These are phyloP conservation scores for Nicotiana knightiana DNA, from an alignment of 257 asterid genomes.

Conservation along the genomic window DNA sequence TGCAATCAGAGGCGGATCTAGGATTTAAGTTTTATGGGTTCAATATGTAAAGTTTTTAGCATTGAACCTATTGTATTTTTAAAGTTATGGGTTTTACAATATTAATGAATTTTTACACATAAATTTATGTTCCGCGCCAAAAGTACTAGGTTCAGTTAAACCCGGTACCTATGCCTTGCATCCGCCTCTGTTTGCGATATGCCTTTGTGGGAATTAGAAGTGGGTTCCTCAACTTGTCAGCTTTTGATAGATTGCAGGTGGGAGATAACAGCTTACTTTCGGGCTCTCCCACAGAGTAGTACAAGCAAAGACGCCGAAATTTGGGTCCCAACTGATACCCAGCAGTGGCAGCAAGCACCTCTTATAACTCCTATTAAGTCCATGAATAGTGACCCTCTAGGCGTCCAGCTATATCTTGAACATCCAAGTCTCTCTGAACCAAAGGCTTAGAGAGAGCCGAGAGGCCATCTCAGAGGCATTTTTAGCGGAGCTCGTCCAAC, in stretches of 20 bases:
- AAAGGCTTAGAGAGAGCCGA: conserved; percentile 8
- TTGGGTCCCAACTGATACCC: conserved; percentile 79
- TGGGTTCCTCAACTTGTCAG: background rate
- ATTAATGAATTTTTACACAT: too few relatives aligned
- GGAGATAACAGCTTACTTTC: conserved; percentile 82
- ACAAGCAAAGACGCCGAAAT: conserved; percentile 51
- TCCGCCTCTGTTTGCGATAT: background rate
- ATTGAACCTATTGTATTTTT: too few relatives aligned
- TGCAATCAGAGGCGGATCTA: too few relatives aligned
- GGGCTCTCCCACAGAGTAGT: conserved; percentile 49
- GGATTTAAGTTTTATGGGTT: too few relatives aligned
- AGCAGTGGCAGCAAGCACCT: conserved; percentile 86
- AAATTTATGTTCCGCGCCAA: too few relatives aligned
- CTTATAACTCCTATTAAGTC: conserved; percentile 75
- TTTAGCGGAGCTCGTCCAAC: background rate
- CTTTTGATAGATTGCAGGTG: conserved; percentile 68
- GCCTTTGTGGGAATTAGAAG: background rate
- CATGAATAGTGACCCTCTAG: conserved; percentile 77
- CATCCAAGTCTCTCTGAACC: conserved; percentile 54
- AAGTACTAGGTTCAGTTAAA: too few relatives aligned
- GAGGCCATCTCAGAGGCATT: background rate
- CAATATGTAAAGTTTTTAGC: too few relatives aligned
- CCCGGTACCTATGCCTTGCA: too few relatives aligned
- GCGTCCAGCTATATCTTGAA: conserved; percentile 76
- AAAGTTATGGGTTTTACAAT: too few relatives aligned